Evolutionary conservation across 2,329 filamentous ascomycete genomes (phyloP).

Genomic region (Apiospora kogelbergensis): DNA sequence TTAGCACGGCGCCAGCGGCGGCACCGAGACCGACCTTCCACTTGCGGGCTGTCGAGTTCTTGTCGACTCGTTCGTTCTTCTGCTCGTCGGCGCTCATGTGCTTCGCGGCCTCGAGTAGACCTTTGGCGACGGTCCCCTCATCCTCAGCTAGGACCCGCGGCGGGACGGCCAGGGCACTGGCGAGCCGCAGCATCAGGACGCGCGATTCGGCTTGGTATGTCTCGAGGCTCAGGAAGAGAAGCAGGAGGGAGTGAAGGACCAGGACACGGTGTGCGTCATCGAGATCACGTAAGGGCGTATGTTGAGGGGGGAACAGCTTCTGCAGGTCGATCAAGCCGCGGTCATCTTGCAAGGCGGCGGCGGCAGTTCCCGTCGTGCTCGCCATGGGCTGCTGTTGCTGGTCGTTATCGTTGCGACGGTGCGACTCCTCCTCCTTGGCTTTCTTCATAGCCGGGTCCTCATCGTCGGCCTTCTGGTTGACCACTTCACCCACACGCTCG

Average conservation of each 20-base stretch:
- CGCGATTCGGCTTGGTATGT: slow-evolving; percentile 76
- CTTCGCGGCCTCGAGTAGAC: slow-evolving; percentile 72
- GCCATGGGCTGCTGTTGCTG: neutral
- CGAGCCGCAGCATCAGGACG: slow-evolving; percentile 66
- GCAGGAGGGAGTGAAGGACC: slow-evolving; percentile 69
- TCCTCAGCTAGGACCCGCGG: slow-evolving; percentile 65
- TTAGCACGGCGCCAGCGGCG: slow-evolving; percentile 54
- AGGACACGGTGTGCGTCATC: slow-evolving; percentile 60
- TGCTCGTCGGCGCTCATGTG: slow-evolving; percentile 64
- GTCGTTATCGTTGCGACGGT: neutral
- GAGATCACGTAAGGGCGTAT: slow-evolving; percentile 61
- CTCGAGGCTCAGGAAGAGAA: slow-evolving; percentile 73
- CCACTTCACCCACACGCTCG: slow-evolving; percentile 28
- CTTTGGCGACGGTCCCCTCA: slow-evolving; percentile 73
- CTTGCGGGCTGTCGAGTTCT: slow-evolving; percentile 61
- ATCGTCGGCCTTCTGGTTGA: slow-evolving; percentile 25
- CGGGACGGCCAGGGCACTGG: slow-evolving; percentile 70
- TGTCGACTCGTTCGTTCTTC: slow-evolving; percentile 61
- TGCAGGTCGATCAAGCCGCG: slow-evolving; percentile 43
- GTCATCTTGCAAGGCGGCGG: slow-evolving; percentile 24
- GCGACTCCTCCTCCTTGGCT: slow-evolving; percentile 11
- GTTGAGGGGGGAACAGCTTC: slow-evolving; percentile 58
- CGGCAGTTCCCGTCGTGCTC: neutral
- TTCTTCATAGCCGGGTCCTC: slow-evolving; percentile 16
- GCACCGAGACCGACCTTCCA: slow-evolving; percentile 65